Evolutionary conservation across 306 rosid genomes (phyloP).

Genomic region (Cyamopsis tetragonoloba): DNA sequence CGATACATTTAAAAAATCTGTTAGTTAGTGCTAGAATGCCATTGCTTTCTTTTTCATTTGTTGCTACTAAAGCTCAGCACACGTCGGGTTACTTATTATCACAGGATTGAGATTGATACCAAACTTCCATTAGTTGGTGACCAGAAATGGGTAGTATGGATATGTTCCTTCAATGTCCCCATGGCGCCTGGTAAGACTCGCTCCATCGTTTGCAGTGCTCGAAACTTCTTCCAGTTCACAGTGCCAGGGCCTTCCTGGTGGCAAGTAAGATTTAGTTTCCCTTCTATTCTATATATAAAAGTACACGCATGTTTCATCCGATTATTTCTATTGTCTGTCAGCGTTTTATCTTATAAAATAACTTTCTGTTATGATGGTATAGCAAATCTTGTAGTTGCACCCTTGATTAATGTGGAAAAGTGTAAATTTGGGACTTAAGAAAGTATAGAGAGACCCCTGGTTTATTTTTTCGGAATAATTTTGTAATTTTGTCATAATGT

Average conservation of each 20-base stretch:
- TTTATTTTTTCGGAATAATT: neutral
- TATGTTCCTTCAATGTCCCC: constrained; percentile 93
- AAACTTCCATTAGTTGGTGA: constrained; percentile 80
- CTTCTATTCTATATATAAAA: neutral
- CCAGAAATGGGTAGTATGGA: constrained; percentile 93
- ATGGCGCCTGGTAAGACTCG: constrained; percentile 98
- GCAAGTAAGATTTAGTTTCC: constrained; percentile 57
- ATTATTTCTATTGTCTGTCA: neutral
- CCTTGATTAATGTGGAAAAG: neutral
- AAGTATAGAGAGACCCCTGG: neutral
- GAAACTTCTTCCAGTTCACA: constrained; percentile 86
- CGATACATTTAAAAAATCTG: neutral
- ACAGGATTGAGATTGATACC: constrained; percentile 81
- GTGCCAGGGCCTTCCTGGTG: constrained; percentile 98
- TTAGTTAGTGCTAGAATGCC: neutral
- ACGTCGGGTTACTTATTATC: neutral
- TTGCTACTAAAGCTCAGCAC: constrained; percentile 6
- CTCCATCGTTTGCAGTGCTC: constrained; percentile 93
- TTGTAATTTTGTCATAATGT: neutral
- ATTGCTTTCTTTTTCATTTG: neutral
- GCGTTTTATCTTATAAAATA: neutral
- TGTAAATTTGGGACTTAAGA: no score
- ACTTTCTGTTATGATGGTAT: neutral
- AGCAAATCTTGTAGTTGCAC: neutral
- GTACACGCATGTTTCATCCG: neutral